Evolutionary conservation across 2,329 filamentous ascomycete genomes (phyloP).

Genomic region (Sclerotinia trifoliorum): DNA sequence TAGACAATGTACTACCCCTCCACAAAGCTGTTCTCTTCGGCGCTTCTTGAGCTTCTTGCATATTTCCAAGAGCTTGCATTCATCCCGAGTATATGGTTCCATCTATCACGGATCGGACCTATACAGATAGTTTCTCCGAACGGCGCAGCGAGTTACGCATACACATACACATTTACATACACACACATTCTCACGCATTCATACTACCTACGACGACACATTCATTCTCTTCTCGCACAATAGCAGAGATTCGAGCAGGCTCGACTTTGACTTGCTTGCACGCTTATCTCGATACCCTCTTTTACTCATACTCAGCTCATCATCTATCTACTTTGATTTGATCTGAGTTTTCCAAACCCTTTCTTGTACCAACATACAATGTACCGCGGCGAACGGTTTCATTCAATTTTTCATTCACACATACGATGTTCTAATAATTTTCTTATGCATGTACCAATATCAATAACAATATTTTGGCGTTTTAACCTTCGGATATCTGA

Average conservation of each 20-base stretch:
- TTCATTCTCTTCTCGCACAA: conserved; percentile 6
- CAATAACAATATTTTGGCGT: too few relatives aligned
- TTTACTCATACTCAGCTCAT: background rate
- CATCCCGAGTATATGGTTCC: background rate
- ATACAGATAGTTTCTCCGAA: background rate
- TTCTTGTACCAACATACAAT: conserved; percentile 8
- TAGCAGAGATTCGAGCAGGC: conserved; percentile 16
- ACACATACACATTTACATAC: too few relatives aligned
- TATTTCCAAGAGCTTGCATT: background rate
- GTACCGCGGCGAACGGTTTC: conserved; percentile 1
- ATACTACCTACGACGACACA: background rate
- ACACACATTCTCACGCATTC: background rate
- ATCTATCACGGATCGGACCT: background rate
- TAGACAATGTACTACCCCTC: background rate
- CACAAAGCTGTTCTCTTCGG: background rate
- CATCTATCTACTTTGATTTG: background rate
- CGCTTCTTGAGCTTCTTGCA: background rate
- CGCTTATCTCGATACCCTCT: conserved; percentile 17
- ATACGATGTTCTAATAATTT: background rate
- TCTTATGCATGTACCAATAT: background rate
- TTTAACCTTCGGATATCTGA: background rate
- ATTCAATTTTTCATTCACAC: background rate
- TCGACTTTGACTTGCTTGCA: conserved; percentile 9
- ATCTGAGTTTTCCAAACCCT: background rate
- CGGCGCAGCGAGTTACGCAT: background rate